Percentiles rank a stretch among this genome's conserved stretches.
Evolutionary conservation across 257 asterid species (phyloP).

Genomic region (Echites panduratus): DNA sequence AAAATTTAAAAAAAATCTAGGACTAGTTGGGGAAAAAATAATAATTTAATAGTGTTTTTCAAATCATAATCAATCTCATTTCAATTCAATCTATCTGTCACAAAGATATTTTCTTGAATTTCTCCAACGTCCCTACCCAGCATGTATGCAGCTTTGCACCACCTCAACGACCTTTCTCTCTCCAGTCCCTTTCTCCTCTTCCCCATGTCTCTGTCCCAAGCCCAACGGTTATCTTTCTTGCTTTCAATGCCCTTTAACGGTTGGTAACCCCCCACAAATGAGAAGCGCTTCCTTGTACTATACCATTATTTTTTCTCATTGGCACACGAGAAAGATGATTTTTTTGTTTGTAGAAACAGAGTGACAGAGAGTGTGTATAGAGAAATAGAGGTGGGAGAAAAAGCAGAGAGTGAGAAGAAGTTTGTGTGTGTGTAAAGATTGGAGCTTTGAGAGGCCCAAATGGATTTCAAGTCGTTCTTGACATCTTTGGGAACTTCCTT

Average conservation of each 20-base stretch:
- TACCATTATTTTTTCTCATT: too few relatives aligned
- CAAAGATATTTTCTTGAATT: not conserved
- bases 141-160: not conserved
- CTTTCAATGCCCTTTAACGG: slow-evolving; percentile 19
- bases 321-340: not conserved
- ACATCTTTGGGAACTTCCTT: slow-evolving; percentile 85
- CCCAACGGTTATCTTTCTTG: slow-evolving; percentile 14
- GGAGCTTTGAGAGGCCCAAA: slow-evolving; percentile 22
- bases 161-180: not conserved
- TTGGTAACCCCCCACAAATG: not conserved
- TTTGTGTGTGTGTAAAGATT: not conserved
- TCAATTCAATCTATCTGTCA: not conserved
- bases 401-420: not conserved
- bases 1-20: too few relatives aligned
- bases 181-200: slow-evolving; percentile 5
- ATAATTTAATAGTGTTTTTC: not conserved
- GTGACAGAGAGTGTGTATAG: not conserved
- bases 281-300: not conserved
- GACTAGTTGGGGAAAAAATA: too few relatives aligned
- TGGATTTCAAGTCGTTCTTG: slow-evolving; percentile 80
- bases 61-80: not conserved
- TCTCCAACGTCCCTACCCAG: not conserved
- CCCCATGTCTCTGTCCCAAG: not conserved
- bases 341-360: not conserved
- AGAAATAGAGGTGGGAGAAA: not conserved